A percentile compares a stretch with the other conserved stretches of the same genome.
Evolutionary conservation across 192 early-diverging fungal genomes (phyloP).

Genomic region (Coemansia interrupta): DNA sequence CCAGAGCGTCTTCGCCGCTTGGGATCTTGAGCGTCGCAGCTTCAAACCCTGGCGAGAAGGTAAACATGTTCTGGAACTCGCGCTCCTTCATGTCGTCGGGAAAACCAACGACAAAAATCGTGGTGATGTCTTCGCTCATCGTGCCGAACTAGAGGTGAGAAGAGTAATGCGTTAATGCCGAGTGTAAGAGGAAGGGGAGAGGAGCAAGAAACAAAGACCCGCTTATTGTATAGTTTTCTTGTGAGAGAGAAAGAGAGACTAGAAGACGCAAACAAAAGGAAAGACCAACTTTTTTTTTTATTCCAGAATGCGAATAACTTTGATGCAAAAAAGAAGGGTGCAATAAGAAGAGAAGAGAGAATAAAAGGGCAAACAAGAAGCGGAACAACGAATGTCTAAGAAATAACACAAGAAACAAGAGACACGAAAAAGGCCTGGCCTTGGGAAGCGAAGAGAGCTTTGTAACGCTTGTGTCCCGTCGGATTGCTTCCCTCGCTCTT

Average conservation of each 20-base stretch:
- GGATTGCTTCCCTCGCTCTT: not conserved
- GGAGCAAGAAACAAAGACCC: conserved; percentile 2
- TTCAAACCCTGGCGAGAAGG: conserved; percentile 94
- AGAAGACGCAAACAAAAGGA: not conserved
- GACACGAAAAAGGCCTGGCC: conserved; percentile 1
- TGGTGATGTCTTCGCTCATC: conserved; percentile 86
- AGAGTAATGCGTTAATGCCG: conserved; percentile 9
- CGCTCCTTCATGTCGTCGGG: conserved; percentile 98
- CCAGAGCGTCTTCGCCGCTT: conserved; percentile 53
- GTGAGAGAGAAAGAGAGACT: not conserved
- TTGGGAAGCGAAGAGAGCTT: not conserved
- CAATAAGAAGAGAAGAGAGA: conserved; percentile 14
- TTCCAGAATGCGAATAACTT: conserved; percentile 5
- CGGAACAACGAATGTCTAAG: conserved; percentile 7
- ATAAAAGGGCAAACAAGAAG: conserved; percentile 13
- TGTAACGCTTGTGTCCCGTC: not conserved
- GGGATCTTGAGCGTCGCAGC: conserved; percentile 94
- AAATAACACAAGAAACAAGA: conserved; percentile 14
- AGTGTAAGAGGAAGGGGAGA: not conserved
- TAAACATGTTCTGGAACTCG: conserved; percentile 99
- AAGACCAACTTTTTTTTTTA: conserved; percentile 5
- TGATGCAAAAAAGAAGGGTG: conserved; percentile 7
- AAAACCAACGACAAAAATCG: conserved; percentile 99
- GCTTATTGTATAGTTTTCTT: not conserved
- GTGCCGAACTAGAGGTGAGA: conserved; percentile 1